Evolutionary conservation across 768 basidiomycete species (phyloP).

Genomic region (Amanita jacksonii): DNA sequence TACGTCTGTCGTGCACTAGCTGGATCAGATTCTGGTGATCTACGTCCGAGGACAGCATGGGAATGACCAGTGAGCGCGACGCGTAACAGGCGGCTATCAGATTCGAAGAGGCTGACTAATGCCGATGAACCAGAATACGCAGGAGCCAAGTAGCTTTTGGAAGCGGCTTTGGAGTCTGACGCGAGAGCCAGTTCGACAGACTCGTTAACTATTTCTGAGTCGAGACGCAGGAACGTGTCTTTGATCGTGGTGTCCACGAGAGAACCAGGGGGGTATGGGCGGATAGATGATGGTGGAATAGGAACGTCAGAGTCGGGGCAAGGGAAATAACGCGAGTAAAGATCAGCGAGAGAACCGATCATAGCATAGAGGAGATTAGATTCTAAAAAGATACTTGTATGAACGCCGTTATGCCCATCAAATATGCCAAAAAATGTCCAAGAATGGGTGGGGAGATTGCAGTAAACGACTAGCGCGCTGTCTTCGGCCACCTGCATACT

Average conservation of each 20-base stretch:
- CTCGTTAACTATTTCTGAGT: constrained; percentile 31
- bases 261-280: constrained; percentile 16
- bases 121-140: constrained; percentile 22
- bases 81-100: constrained; percentile 25
- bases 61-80: constrained; percentile 38
- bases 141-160: constrained; percentile 6
- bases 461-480: too few species aligned
- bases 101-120: constrained; percentile 35
- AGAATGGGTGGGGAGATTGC: constrained; percentile 12
- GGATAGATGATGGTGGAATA: constrained; percentile 4
- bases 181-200: constrained; percentile 18
- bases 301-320: constrained; percentile 6
- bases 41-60: constrained; percentile 39
- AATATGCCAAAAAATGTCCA: constrained; percentile 20
- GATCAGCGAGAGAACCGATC: constrained; percentile 16
- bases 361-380: constrained; percentile 22
- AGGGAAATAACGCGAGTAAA: constrained; percentile 14
- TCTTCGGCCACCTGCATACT: too few species aligned
- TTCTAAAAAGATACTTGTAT: constrained; percentile 24
- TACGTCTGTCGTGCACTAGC: constrained; percentile 9
- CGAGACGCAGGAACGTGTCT: constrained; percentile 27
- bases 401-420: constrained; percentile 24
- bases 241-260: constrained; percentile 28
- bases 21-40: constrained; percentile 10
- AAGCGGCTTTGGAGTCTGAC: constrained; percentile 21